Base-by-base conservation (phyloP, 2,329 filamentous ascomycete genomes). In the Cordyceps javanica region DNA sequence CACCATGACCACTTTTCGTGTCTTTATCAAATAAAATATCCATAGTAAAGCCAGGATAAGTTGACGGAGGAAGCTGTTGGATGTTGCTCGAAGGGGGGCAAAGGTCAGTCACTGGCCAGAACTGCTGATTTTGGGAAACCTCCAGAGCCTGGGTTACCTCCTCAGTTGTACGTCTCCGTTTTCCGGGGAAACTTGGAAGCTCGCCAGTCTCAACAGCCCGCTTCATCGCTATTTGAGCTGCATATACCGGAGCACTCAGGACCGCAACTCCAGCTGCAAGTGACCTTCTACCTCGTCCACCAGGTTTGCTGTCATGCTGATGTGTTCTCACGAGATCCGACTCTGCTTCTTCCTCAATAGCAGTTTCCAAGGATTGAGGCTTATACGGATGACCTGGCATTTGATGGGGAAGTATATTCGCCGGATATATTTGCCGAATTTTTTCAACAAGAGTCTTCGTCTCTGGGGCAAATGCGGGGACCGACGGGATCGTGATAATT, bases 241-340 rank as follows among this genome's bases (percentile, higher is more conserved):
- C 70, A 64, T 82, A 82, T 28, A 80, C 76, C 3, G 79, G 79
- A 2, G 79, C 79, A 53, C 75, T 72, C 28, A 82, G 65, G n/a
- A 75, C 70, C 36, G 78, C 77, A 19, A 82, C 72, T 51, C 77
- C 75, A 10, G 72, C 65, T 3, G 71, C 70, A 49, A 75, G 71
- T 62, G 67, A 63, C 57, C 74, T 68, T 55, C 74, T 69, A 46
- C 72, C 56, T 16, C 56, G 39, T 6, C 56, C 56, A 19, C 56
- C 56, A 14, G 26, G 32, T 23, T 53, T 58, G 10, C 13, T 53
- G 9, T 53, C 48, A 23, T 68, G 60, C n/a, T 67, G 65, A n/a
- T 60, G 58, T 53, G 63, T 61, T 63, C 66, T 55, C 63, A 61
- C 62, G 28, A 60, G 64, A 32, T 60, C 57, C 44, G 50, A 49